These are phyloP conservation scores for Ophiosphaerella herpotricha DNA, from an alignment of 2,329 filamentous ascomycete genomes.

Conservation along the genomic window DNA sequence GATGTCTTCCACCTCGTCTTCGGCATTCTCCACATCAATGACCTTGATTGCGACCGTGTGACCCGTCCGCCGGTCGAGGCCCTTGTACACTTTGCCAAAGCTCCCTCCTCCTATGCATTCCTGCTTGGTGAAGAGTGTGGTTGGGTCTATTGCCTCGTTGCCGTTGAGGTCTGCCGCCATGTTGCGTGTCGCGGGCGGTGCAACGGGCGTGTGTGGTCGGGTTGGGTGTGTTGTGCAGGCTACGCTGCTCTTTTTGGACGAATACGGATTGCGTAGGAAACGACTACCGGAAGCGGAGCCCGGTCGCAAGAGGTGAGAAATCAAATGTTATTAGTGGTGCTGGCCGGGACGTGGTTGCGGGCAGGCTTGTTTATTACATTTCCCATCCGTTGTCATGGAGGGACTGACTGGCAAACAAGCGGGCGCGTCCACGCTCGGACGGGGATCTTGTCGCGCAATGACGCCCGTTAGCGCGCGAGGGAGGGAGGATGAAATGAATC, in stretches of 20 bases:
- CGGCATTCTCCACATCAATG: slow-evolving; percentile 97
- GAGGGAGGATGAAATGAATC: neutral
- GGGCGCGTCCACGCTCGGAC: slow-evolving; percentile 20
- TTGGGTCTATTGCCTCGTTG: slow-evolving; percentile 73
- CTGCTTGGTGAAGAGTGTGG: slow-evolving; percentile 85
- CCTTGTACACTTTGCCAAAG: slow-evolving; percentile 99
- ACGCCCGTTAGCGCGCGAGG: neutral
- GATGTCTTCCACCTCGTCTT: slow-evolving; percentile 99
- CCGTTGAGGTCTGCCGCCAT: slow-evolving; percentile 37
- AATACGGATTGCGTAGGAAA: slow-evolving; percentile 16
- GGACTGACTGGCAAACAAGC: slow-evolving; percentile 15
- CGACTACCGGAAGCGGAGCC: slow-evolving; percentile 7
- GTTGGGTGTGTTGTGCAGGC: neutral
- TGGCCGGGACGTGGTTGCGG: slow-evolving; percentile 4
- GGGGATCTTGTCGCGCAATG: slow-evolving; percentile 13
- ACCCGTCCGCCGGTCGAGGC: slow-evolving; percentile 90
- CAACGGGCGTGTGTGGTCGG: neutral
- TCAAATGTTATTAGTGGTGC: neutral
- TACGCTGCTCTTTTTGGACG: too few relatives aligned
- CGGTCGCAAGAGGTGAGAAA: neutral
- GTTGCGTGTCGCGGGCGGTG: neutral
- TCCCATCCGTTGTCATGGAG: slow-evolving; percentile 22
- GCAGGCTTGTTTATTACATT: slow-evolving; percentile 13
- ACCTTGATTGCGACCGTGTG: slow-evolving; percentile 97
- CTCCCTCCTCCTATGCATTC: slow-evolving; percentile 82